A percentile compares a stretch with the other conserved stretches of the same genome.
phyloP scores from a whole-genome alignment of 345 rosid genomes.

The Euphorbia peplus region DNA sequence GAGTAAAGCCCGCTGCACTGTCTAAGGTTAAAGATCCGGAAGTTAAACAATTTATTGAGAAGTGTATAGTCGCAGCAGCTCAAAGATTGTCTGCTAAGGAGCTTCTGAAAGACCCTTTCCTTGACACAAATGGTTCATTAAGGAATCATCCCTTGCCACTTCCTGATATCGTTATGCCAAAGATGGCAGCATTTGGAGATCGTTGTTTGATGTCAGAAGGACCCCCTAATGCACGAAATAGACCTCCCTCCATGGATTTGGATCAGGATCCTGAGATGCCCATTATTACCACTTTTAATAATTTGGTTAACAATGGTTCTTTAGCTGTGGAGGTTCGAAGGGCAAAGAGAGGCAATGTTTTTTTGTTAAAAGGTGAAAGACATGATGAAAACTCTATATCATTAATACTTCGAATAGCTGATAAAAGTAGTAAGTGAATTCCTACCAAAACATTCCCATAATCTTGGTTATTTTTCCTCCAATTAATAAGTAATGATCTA shows the following conservation, averaged over 20 bases:
- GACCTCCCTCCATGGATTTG: constrained; percentile 28
- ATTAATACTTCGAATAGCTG: constrained; percentile 25
- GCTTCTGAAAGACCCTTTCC: constrained; percentile 25
- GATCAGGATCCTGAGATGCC: constrained; percentile 15
- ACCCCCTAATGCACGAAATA: constrained; percentile 28
- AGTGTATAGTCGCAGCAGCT: constrained; percentile 24
- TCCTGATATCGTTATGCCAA: constrained; percentile 65
- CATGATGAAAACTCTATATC: constrained; percentile 19
- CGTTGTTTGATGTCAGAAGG: constrained; percentile 54
- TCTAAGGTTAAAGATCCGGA: constrained; percentile 21
- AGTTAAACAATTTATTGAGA: constrained; percentile 15
- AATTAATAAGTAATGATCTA: neutral
- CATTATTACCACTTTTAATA: constrained; percentile 3
- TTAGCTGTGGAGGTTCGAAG: constrained; percentile 57
- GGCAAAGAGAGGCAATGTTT: constrained; percentile 41
- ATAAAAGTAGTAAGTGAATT: constrained; percentile 17
- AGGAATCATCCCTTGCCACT: constrained; percentile 49
- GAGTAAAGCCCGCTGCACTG: constrained; percentile 23
- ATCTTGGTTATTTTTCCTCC: constrained; percentile 11
- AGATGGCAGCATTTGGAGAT: constrained; percentile 42
- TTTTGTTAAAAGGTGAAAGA: constrained; percentile 23
- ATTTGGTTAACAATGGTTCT: constrained; percentile 26
- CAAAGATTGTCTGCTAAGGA: constrained; percentile 17
- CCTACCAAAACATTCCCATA: constrained; percentile 13
- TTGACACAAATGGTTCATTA: constrained; percentile 12